Conservation (phyloP, 2,329 filamentous ascomycete species). For the Leptoxyphium fumago region DNA sequence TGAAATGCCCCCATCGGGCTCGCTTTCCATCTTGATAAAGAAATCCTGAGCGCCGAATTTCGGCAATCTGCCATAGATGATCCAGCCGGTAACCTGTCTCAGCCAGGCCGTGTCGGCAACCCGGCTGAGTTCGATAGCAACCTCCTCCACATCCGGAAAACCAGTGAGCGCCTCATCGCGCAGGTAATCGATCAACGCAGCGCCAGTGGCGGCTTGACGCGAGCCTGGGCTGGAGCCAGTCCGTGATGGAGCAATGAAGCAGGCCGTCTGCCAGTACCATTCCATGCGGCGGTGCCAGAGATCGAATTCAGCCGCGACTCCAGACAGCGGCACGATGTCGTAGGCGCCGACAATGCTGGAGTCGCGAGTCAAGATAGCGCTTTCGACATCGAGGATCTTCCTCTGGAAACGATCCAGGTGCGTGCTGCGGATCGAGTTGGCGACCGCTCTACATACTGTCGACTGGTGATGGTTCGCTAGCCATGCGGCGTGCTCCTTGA, state of each 20-base stretch:
- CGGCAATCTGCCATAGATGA: constrained; percentile 75
- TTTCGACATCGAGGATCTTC: constrained; percentile 75
- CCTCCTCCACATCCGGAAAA: constrained; percentile 70
- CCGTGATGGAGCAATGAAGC: constrained; percentile 43
- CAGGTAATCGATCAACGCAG: constrained; percentile 62
- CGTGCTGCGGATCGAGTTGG: constrained; percentile 56
- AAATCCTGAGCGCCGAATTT: constrained; percentile 70
- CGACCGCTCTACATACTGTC: constrained; percentile 74
- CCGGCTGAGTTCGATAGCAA: constrained; percentile 56
- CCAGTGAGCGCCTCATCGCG: constrained; percentile 70
- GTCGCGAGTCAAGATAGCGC: constrained; percentile 59
- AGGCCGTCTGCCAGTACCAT: constrained; percentile 65
- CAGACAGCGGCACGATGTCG: constrained; percentile 81
- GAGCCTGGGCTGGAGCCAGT: constrained; percentile 1
- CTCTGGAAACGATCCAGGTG: constrained; percentile 71
- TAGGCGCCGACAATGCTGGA: constrained; percentile 75
- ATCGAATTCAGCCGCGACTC: constrained; percentile 70
- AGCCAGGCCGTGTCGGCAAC: constrained; percentile 83
- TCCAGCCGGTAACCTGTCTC: constrained; percentile 78
- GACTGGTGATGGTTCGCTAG: constrained; percentile 61
- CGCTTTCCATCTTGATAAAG: constrained; percentile 47
- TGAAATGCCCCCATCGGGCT: constrained; percentile 17
- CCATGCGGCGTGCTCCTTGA: constrained; percentile 50
- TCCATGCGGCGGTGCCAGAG: constrained; percentile 72
- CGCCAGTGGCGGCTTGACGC: constrained; percentile 16